Evolutionary conservation across 2,329 filamentous ascomycete genomes (phyloP).

Genomic region (Dactylellina cionopaga): DNA sequence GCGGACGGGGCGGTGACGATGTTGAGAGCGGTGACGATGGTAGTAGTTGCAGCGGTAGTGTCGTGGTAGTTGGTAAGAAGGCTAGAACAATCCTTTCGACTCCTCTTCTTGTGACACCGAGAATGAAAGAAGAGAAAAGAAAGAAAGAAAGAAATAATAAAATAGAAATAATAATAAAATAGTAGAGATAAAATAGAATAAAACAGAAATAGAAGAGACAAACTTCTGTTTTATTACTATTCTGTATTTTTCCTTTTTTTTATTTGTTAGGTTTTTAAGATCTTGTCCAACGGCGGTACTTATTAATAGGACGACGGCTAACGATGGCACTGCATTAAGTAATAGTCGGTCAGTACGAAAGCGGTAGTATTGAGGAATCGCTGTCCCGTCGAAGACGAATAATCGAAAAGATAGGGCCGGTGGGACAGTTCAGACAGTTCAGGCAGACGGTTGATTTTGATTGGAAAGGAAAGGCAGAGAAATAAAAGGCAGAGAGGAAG

Average conservation of each 20-base stretch:
- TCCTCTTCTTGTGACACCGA: conserved; percentile 18
- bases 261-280: too few species aligned
- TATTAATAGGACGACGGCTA: conserved; percentile 38
- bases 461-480: not conserved
- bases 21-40: not conserved
- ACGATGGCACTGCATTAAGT: not conserved
- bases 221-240: too few species aligned
- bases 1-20: not conserved
- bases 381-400: conserved; percentile 1
- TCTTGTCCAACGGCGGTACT: not conserved
- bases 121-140: not conserved
- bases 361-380: not conserved
- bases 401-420: not conserved
- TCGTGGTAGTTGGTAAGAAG: not conserved
- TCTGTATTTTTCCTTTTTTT: not conserved
- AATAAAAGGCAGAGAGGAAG: not conserved
- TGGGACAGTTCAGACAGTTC: not conserved
- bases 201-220: too few species aligned
- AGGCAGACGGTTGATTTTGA: not conserved
- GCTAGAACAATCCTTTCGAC: conserved; percentile 36
- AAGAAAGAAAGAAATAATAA: not conserved
- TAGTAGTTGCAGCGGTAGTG: not conserved
- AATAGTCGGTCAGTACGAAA: not conserved
- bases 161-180: not conserved
- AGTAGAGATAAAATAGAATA: too few species aligned